Percentiles rank a stretch among this genome's conserved stretches.
These are phyloP conservation scores for Eragrostis nindensis DNA, from an alignment of 176 grass and related monocot genomes.

Conservation along the genomic window DNA sequence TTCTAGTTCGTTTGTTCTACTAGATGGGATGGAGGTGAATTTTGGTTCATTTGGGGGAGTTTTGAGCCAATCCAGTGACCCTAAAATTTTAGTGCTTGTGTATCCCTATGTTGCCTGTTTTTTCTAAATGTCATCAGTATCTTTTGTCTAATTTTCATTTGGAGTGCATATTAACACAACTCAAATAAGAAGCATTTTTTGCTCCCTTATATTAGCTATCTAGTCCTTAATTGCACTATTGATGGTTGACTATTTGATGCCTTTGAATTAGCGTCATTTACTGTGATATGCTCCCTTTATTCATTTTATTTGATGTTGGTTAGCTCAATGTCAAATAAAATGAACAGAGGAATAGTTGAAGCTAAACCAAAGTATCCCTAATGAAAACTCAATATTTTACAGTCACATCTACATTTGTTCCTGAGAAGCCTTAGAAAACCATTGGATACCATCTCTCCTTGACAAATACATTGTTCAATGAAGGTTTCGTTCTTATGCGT, in stretches of 20 bases:
- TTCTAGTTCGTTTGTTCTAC: too few relatives aligned
- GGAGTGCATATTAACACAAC: background rate
- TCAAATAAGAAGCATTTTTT: background rate
- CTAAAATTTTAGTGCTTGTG: too few relatives aligned
- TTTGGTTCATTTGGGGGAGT: too few relatives aligned
- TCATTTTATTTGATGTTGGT: too few relatives aligned
- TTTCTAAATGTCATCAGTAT: background rate
- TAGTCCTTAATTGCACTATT: background rate
- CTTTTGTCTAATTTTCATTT: background rate
- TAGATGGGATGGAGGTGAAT: too few relatives aligned
- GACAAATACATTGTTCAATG: background rate
- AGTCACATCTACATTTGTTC: slow-evolving; percentile 3
- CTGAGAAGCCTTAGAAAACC: background rate
- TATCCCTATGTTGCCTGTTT: background rate
- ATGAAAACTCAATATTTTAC: background rate
- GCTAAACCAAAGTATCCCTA: too few relatives aligned
- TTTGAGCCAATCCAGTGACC: too few relatives aligned
- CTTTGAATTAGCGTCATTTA: slow-evolving; percentile 8
- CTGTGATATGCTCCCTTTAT: background rate
- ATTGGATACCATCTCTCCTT: background rate
- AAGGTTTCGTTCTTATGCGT: background rate
- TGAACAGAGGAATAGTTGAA: too few relatives aligned
- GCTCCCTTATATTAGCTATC: background rate
- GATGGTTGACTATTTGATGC: slow-evolving; percentile 20
- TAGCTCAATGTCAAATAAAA: too few relatives aligned